Evolutionary conservation across 306 rosid genomes (phyloP).

Genomic region (Cicer judaicum): DNA sequence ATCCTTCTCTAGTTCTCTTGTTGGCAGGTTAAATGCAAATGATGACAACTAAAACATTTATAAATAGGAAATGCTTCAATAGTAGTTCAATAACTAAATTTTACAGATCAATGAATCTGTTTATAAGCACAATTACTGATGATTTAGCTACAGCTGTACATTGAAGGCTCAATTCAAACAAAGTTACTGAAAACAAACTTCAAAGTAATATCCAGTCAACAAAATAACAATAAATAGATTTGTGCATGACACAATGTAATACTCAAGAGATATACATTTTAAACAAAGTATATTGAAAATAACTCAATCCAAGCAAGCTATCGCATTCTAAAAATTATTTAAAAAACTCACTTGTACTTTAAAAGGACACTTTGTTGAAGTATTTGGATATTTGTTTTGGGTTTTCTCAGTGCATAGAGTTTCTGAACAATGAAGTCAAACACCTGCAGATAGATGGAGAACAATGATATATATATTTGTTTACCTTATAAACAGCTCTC

Average conservation of each 20-base stretch:
- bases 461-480: slow-evolving; percentile 26
- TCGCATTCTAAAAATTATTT: slow-evolving; percentile 16
- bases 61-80: slow-evolving; percentile 22
- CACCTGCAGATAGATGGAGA: slow-evolving; percentile 63
- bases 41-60: slow-evolving; percentile 23
- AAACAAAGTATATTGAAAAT: not conserved
- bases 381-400: slow-evolving; percentile 96
- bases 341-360: slow-evolving; percentile 85
- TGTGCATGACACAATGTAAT: not conserved
- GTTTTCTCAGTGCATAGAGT: slow-evolving; percentile 92
- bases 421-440: slow-evolving; percentile 96
- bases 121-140: slow-evolving; percentile 16
- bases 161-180: slow-evolving; percentile 26
- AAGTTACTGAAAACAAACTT: not conserved
- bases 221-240: slow-evolving; percentile 1
- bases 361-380: slow-evolving; percentile 97
- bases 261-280: slow-evolving; percentile 20
- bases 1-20: slow-evolving; percentile 32
- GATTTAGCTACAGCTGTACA: slow-evolving; percentile 26
- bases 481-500: slow-evolving; percentile 16
- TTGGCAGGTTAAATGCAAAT: slow-evolving; percentile 24
- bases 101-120: slow-evolving; percentile 27
- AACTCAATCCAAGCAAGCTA: not conserved
- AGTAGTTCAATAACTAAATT: slow-evolving; percentile 24
- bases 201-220: slow-evolving; percentile 12